Evolutionary conservation across 202 grass and related monocot genomes (phyloP), one percentile per base, ranked within the genome.

Genomic region (Cymbopogon flexuosus): DNA sequence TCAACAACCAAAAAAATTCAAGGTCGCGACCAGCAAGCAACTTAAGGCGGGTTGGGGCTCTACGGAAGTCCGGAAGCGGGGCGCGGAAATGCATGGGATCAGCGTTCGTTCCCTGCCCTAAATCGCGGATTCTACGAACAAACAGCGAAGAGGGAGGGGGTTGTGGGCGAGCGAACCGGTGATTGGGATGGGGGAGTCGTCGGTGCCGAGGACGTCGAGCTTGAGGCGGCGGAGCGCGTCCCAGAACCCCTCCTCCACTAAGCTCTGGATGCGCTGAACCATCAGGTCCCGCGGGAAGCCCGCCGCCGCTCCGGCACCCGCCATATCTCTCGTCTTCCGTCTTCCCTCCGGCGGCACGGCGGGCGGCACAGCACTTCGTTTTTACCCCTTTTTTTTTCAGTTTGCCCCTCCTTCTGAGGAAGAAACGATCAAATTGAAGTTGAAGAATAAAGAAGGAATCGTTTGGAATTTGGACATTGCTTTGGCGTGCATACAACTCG

Each of bases 181-280:
- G 66, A 97, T 85, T 45, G 87, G 70, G 54, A 94, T 46, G 8
- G 91, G 91, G 27, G 89, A 89, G 87, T 97, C 85, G 39, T 94
- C 91, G 70, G 87, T 87, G 83, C 91, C 73, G 78, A 97, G 87
- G 76, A 90, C 83, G 66, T 97, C 91, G 47, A 97, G 89, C 85
- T 97, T 97, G 75, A 89, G 85, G 70, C 78, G 59, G 62, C 85
- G 88, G 73, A 97, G 83, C 14, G 85, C 81, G 37, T 86, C 76
- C 84, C 95, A 82, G 68, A 97, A 94, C 0, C 65, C 78, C 49
- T 72, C 81, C 11, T 89, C 86, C 54, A 68, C 79, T 39, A 80
- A 35, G 79, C 73, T 72, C 9, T 73, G 36, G 29, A 97, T 84
- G 0, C 76, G 51, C 34, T 59, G 72, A 10, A 89, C 84, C 57